Conservation (phyloP, 208 protist species). For the Angomonas deanei region DNA sequence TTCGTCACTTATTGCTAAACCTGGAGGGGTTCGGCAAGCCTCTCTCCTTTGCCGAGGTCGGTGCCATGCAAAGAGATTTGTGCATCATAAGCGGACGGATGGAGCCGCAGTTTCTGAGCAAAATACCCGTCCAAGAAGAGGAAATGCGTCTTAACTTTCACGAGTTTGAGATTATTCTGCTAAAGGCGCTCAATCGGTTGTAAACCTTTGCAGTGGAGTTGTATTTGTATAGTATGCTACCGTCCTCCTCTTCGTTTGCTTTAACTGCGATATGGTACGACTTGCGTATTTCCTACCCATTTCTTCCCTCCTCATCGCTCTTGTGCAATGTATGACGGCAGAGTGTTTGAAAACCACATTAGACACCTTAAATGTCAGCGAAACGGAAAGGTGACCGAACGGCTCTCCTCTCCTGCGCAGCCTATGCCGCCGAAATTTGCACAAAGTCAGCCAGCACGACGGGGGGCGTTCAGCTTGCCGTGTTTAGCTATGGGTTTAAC, state of each 20-base stretch:
- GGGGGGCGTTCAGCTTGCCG: background rate
- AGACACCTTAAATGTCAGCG: too few species aligned
- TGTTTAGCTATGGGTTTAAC: background rate
- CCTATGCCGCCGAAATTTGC: background rate
- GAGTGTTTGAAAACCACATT: too few species aligned
- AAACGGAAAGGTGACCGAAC: background rate
- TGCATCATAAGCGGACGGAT: constrained; percentile 39
- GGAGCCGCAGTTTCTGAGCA: constrained; percentile 45
- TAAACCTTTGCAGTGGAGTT: constrained; percentile 2
- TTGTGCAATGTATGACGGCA: background rate
- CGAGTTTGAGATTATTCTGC: constrained; percentile 71
- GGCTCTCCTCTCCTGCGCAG: background rate
- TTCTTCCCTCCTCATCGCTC: background rate
- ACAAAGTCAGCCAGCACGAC: background rate
- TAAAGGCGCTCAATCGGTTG: constrained; percentile 32
- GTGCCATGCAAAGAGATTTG: constrained; percentile 55
- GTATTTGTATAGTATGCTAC: background rate
- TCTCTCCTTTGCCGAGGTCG: constrained; percentile 43
- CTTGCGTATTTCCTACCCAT: background rate
- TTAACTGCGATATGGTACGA: background rate
- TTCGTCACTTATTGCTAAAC: constrained; percentile 47
- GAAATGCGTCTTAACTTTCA: constrained; percentile 50
- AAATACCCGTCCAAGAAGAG: constrained; percentile 61
- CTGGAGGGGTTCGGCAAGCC: constrained; percentile 42
- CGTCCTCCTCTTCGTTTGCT: constrained; percentile 8